Percentiles rank a stretch among this genome's conserved stretches.
Conservation (phyloP, 176 grass and related monocot genomes). For the Miscanthus lutarioriparius region DNA sequence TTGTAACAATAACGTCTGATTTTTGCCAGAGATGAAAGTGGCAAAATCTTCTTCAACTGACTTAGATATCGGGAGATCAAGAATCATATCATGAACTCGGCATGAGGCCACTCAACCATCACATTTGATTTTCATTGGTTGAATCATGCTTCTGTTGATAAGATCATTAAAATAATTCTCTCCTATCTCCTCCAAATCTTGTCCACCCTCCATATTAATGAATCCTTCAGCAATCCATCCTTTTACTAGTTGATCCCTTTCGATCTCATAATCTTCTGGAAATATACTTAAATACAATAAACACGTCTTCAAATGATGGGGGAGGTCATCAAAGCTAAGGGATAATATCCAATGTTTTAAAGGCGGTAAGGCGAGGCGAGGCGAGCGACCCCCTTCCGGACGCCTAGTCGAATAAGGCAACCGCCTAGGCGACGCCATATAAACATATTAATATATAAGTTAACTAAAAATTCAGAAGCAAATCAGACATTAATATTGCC, state of each 20-base stretch:
- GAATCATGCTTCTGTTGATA: conserved; percentile 44
- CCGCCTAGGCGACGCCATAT: no score
- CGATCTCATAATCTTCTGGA: conserved; percentile 42
- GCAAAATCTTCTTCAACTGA: conserved; percentile 44
- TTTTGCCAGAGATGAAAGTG: conserved; percentile 18
- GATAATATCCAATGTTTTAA: no score
- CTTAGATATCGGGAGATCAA: conserved; percentile 46
- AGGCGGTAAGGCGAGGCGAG: no score
- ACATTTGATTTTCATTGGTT: conserved; percentile 23
- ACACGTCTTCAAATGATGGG: conserved; percentile 45
- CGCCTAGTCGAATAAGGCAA: no score
- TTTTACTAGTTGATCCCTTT: conserved; percentile 33
- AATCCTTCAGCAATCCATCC: conserved; percentile 55
- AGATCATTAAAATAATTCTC: conserved; percentile 41
- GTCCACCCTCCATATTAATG: conserved; percentile 19
- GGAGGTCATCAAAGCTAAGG: conserved; percentile 46
- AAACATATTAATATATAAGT: no score
- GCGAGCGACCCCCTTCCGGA: no score
- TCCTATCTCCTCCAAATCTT: conserved; percentile 35
- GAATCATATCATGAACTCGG: conserved; percentile 52
- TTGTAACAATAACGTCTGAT: background rate
- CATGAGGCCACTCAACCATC: conserved; percentile 30
- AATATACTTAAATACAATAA: conserved; percentile 50
- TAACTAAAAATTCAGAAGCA: no score
- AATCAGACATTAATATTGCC: no score